Evolutionary conservation across 2,329 filamentous ascomycete species (phyloP).

Genomic region (Coniosporium tulheliwenetii): DNA sequence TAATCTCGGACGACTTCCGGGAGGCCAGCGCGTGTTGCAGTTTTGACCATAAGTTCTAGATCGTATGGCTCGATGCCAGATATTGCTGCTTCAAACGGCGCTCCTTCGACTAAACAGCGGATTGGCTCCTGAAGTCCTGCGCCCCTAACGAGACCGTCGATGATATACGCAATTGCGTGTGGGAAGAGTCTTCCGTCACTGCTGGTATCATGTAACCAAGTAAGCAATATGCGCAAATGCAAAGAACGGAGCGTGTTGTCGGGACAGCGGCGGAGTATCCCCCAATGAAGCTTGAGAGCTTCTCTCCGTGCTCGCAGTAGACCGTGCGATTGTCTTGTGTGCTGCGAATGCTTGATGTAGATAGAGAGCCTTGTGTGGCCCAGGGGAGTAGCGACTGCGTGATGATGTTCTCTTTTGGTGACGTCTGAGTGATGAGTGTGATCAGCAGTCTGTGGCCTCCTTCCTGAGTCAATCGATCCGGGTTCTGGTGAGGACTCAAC

Average conservation of each 20-base stretch:
- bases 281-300: constrained; percentile 19
- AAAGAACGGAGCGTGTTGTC: neutral
- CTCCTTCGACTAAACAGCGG: neutral
- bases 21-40: constrained; percentile 21
- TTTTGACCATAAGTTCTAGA: constrained; percentile 16
- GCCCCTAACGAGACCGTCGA: constrained; percentile 25
- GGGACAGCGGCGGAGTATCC: constrained; percentile 11
- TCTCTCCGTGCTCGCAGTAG: constrained; percentile 24
- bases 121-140: constrained; percentile 6
- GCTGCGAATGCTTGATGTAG: constrained; percentile 21
- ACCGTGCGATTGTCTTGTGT: constrained; percentile 10
- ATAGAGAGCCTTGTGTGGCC: constrained; percentile 28
- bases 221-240: neutral
- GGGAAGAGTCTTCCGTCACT: constrained; percentile 20
- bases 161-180: constrained; percentile 24
- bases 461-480: constrained; percentile 3
- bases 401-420: constrained; percentile 17
- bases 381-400: constrained; percentile 27
- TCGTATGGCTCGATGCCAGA: constrained; percentile 5
- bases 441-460: too few relatives aligned
- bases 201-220: neutral
- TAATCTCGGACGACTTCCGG: constrained; percentile 28
- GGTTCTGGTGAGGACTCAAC: constrained; percentile 1
- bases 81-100: constrained; percentile 6
- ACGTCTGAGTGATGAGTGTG: constrained; percentile 4